Base-by-base conservation (phyloP, 495 filamentous ascomycete species). In the Aspergillus leporis region DNA sequence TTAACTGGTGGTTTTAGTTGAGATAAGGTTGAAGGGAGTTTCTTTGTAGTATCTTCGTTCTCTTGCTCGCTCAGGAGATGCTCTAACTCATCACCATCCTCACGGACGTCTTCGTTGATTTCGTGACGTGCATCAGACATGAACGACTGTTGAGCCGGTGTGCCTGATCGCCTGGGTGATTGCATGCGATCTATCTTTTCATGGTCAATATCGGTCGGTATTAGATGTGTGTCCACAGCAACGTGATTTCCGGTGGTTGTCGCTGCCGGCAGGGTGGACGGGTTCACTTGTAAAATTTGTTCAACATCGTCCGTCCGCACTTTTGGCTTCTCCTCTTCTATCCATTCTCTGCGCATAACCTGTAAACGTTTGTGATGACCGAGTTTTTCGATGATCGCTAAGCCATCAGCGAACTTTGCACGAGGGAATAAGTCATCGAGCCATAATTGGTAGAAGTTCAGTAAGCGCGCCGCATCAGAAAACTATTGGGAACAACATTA, bases 361-460 rank as follows among this genome's bases (percentile, higher is more conserved):
- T 90, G 90, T 60, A 91, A 77, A 4, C 81, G 76, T 66, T 84
- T 89, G 38, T 87, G 89, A 71, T 98, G 94, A 2, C 94, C 94
- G 4, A 92, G 75, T 73, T 96, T 97, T 72, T 99, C 95, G 8
- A 97, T 91, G 73, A 97, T 97, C 32, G 85, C 74, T 19, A 97
- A 77, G 5, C 90, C 94, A 66, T 99, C 95, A 23, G 88, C 80
- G 59, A 99, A 98, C 67, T 92, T 95, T 1, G 93, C 94, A 62
- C 93, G 91, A 45, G 94, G 95, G 64, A 91, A 99, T 23, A 99
- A 79, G 59, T 96, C 91, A 69, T 99, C 94, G 5, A 98, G 90
- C 94, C 94, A 99, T 61, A 95, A 74, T 69, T 98, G 94, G 70
- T 98, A 99, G 67, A 92, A 89, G 43, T 89, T 88, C 58, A 99